Conservation (phyloP, 805 yeast species). For the Ogataea zsoltii region DNA sequence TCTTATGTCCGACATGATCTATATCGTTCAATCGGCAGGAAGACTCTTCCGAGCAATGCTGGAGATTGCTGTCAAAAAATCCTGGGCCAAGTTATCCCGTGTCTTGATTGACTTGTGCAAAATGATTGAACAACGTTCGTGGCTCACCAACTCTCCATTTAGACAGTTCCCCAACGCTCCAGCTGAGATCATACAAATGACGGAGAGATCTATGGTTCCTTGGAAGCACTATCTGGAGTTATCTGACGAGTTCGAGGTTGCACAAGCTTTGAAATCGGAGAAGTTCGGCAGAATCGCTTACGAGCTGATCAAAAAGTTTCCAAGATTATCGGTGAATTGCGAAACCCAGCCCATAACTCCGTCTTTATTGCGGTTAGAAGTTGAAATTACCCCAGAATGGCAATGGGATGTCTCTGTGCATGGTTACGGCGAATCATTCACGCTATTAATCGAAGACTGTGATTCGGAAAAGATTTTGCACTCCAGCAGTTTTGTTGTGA, state of each 20-base stretch:
- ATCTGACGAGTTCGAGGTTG: constrained; percentile 69
- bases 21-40: constrained; percentile 90
- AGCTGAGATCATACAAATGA: constrained; percentile 61
- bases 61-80: constrained; percentile 69
- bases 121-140: constrained; percentile 76
- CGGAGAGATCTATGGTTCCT: constrained; percentile 81
- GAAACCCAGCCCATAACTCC: constrained; percentile 78
- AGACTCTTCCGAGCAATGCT: constrained; percentile 82
- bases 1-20: constrained; percentile 88
- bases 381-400: constrained; percentile 74
- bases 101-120: constrained; percentile 65
- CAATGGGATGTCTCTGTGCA: constrained; percentile 71
- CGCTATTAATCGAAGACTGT: constrained; percentile 76
- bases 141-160: constrained; percentile 85
- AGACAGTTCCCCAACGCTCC: constrained; percentile 82
- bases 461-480: constrained; percentile 77
- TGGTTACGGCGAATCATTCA: constrained; percentile 63
- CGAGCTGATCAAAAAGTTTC: constrained; percentile 69
- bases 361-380: constrained; percentile 60
- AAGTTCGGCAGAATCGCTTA: constrained; percentile 60
- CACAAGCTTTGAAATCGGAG: constrained; percentile 76
- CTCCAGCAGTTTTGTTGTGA: constrained; percentile 53
- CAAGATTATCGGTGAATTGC: constrained; percentile 59
- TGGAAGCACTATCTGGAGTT: constrained; percentile 77
- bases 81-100: constrained; percentile 69